Percentiles rank a stretch among this genome's conserved stretches.
Conservation (phyloP, 805 yeast genomes). For the Myxozyma geophila region DNA sequence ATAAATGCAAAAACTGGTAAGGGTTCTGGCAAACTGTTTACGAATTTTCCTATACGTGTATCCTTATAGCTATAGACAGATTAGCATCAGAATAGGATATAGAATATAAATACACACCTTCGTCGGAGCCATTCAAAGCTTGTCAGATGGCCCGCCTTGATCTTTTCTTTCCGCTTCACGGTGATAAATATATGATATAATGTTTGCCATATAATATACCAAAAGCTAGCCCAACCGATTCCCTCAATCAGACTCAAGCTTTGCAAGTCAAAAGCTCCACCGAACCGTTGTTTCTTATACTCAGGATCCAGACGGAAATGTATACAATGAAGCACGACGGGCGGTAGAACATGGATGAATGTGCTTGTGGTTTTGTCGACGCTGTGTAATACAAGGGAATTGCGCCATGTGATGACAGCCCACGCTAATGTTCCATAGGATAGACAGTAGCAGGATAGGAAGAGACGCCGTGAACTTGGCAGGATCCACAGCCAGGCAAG, state of each 20-base stretch:
- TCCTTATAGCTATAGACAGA: conserved; percentile 52
- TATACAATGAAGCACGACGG: conserved; percentile 81
- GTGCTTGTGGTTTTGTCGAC: conserved; percentile 91
- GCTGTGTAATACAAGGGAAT: conserved; percentile 87
- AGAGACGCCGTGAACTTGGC: conserved; percentile 73
- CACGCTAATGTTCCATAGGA: conserved; percentile 87
- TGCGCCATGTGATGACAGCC: conserved; percentile 96
- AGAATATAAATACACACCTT: conserved; percentile 43
- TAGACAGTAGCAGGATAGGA: conserved; percentile 82
- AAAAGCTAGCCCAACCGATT: conserved; percentile 74
- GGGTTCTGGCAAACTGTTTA: conserved; percentile 79
- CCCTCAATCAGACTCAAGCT: conserved; percentile 75
- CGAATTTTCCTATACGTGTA: conserved; percentile 70
- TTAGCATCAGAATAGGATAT: not conserved
- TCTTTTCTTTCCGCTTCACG: conserved; percentile 73
- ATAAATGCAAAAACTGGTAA: conserved; percentile 89
- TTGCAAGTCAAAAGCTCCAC: conserved; percentile 74
- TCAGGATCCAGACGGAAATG: conserved; percentile 57
- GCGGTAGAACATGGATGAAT: conserved; percentile 89
- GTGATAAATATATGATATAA: conserved; percentile 91
- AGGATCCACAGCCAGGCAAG: conserved; percentile 79
- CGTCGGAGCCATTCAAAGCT: conserved; percentile 83
- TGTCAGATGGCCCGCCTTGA: conserved; percentile 82
- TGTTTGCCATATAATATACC: conserved; percentile 88
- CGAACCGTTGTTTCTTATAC: conserved; percentile 62